phyloP scores from a whole-genome alignment of 2,329 filamentous ascomycete species.

The Beauveria brongniartii region DNA sequence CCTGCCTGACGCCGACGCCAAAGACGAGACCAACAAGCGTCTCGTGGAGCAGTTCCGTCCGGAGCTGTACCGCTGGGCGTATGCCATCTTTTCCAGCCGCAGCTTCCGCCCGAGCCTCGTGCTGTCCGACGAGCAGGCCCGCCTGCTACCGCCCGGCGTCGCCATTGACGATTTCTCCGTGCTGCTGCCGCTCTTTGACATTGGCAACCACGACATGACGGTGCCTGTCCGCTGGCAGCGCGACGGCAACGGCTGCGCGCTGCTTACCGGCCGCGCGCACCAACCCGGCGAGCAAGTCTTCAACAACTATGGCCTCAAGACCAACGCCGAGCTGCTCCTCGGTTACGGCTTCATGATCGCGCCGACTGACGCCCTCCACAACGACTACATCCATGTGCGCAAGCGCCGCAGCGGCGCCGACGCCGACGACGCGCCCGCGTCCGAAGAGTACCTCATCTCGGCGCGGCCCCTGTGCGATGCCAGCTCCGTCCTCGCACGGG shows the following conservation, averaged over 20 bases:
- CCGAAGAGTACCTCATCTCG: conserved; percentile 44
- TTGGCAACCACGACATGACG: conserved; percentile 61
- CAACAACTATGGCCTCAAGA: conserved; percentile 69
- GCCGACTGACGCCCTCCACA: conserved; percentile 40
- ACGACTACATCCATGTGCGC: conserved; percentile 51
- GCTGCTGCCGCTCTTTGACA: conserved; percentile 61
- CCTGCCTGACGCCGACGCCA: conserved; percentile 18
- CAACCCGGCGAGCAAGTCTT: conserved; percentile 47
- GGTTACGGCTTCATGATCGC: conserved; percentile 55
- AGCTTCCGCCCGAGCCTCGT: conserved; percentile 59
- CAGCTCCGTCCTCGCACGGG: conserved; percentile 39
- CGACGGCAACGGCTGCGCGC: conserved; percentile 26
- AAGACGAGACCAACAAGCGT: conserved; percentile 17
- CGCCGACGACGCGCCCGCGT: neutral
- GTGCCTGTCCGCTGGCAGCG: conserved; percentile 53
- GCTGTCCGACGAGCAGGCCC: conserved; percentile 65
- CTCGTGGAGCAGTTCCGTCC: conserved; percentile 31
- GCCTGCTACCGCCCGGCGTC: conserved; percentile 39
- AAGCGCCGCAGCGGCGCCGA: conserved; percentile 28
- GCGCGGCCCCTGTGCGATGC: conserved; percentile 38
- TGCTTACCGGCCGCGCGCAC: conserved; percentile 36
- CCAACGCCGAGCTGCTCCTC: conserved; percentile 61
- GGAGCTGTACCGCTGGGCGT: conserved; percentile 56
- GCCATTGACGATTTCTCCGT: conserved; percentile 55
- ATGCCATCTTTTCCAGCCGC: conserved; percentile 55